Evolutionary conservation across 768 basidiomycete species (phyloP).

Genomic region (Naganishia onofrii): DNA sequence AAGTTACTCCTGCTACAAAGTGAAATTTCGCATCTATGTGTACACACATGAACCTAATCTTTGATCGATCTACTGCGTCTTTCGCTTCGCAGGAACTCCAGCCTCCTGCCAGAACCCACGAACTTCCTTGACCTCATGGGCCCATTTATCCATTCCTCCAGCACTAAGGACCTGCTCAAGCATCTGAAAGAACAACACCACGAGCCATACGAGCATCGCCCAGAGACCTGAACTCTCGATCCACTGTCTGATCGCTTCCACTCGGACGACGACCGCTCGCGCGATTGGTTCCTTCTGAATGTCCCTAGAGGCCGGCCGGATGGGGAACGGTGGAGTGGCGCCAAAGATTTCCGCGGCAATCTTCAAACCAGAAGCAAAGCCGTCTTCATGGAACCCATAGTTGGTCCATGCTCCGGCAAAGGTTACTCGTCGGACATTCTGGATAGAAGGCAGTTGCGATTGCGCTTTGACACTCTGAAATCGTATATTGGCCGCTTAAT

Average conservation of each 20-base stretch:
- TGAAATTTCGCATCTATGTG: background rate
- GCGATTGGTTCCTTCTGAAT: constrained; percentile 27
- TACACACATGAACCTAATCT: too few relatives aligned
- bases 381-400: constrained; percentile 81
- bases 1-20: background rate
- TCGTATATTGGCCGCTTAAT: background rate
- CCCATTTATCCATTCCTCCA: constrained; percentile 22
- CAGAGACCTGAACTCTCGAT: constrained; percentile 6
- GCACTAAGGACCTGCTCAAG: constrained; percentile 32
- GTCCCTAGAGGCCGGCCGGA: constrained; percentile 38
- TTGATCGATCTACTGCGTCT: constrained; percentile 10
- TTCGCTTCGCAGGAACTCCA: background rate
- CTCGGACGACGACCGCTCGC: background rate
- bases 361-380: constrained; percentile 59
- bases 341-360: constrained; percentile 37
- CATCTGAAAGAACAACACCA: constrained; percentile 34
- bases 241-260: constrained; percentile 15
- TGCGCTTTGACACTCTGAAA: constrained; percentile 61
- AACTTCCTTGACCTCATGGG: constrained; percentile 34
- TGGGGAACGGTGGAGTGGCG: constrained; percentile 41
- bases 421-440: constrained; percentile 63
- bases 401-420: constrained; percentile 71
- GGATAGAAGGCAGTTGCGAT: constrained; percentile 59
- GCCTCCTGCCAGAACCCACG: constrained; percentile 37
- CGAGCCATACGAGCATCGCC: constrained; percentile 31